Base-by-base conservation (phyloP, 2,329 filamentous ascomycete species). In the Hypoxylon sp. region DNA sequence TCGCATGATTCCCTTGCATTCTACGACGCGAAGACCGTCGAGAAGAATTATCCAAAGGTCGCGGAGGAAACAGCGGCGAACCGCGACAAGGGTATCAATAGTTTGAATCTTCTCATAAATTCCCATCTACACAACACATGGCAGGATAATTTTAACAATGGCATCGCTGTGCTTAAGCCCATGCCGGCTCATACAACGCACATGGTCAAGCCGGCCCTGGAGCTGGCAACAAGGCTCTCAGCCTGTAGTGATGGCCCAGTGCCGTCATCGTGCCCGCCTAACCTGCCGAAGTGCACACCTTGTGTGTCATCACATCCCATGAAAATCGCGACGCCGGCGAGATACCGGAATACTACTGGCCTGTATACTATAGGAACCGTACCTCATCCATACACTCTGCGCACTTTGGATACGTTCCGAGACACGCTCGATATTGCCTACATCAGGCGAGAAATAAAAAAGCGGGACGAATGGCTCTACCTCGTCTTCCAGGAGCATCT, bases 341-440 rank as follows among this genome's bases (percentile, higher is more conserved):
- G 86, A 17, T 96, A 93, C 79, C 86, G 86, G 61, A 97, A 98
- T 79, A 86, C 86, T 3, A 90, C 90, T 13, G 85, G 84, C 1
- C 77, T 91, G 15, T 98, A 94, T 82, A 93, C 92, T 2, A 92
- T 99, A 70, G 94, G 92, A 65, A 92, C 90, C 0, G 91, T 98
- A 11, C 95, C 95, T 0, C 96, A 99, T 78, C 96, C 96, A 0
- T 97, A 94, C 83, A 98, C 94, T 1, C 85, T 93, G 46, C 87
- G 90, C 59, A 87, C 89, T 11, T 83, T 98, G 17, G 85, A 89
- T 65, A 86, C 89, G 70, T 86, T 89, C 64, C 85, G 87, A 44
- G 84, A 88, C 2, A 81, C 85, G 1, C 82, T 93, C 53, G 90
- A 91, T 52, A 80, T 91, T 1, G 79, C 83, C 6, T 91, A 89